Evolutionary conservation across 2,329 filamentous ascomycete genomes (phyloP).

Genomic region (Teratosphaeria zuluensis): DNA sequence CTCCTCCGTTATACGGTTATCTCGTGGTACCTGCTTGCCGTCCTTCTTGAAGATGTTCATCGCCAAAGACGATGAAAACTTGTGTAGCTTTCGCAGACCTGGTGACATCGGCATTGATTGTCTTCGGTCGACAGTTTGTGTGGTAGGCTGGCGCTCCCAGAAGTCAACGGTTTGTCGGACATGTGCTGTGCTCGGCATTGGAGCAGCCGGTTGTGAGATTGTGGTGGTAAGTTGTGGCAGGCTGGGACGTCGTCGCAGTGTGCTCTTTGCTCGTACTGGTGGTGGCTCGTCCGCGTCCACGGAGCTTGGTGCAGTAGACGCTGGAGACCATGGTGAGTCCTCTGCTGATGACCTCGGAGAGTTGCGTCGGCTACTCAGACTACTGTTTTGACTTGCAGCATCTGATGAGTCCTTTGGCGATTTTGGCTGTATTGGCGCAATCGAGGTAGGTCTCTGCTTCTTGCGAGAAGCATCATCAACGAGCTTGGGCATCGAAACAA

Average conservation of each 20-base stretch:
- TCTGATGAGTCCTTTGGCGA: slow-evolving; percentile 1
- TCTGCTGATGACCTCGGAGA: slow-evolving; percentile 6
- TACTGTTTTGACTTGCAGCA: slow-evolving; percentile 7
- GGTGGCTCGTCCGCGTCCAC: slow-evolving; percentile 2
- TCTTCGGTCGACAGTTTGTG: not conserved
- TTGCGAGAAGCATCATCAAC: slow-evolving; percentile 4
- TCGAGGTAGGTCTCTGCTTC: not conserved
- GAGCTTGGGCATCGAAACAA: slow-evolving; percentile 19
- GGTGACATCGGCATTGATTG: slow-evolving; percentile 1
- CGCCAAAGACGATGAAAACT: slow-evolving; percentile 14
- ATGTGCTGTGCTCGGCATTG: not conserved
- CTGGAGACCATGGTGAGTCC: slow-evolving; percentile 5
- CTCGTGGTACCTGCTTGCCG: slow-evolving; percentile 1
- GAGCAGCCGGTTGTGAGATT: not conserved
- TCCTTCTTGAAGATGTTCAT: slow-evolving; percentile 12
- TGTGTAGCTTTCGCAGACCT: slow-evolving; percentile 9
- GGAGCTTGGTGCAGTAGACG: slow-evolving; percentile 16
- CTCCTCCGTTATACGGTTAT: not conserved
- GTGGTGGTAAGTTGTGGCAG: not conserved
- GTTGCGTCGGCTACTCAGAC: slow-evolving; percentile 7
- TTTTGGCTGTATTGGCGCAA: not conserved
- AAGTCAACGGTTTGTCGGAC: not conserved
- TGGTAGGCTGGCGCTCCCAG: not conserved
- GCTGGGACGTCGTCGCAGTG: slow-evolving; percentile 1
- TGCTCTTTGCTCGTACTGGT: slow-evolving; percentile 3